Conservation (phyloP, 2,329 filamentous ascomycete species). For the Zymoseptoria pseudotritici region DNA sequence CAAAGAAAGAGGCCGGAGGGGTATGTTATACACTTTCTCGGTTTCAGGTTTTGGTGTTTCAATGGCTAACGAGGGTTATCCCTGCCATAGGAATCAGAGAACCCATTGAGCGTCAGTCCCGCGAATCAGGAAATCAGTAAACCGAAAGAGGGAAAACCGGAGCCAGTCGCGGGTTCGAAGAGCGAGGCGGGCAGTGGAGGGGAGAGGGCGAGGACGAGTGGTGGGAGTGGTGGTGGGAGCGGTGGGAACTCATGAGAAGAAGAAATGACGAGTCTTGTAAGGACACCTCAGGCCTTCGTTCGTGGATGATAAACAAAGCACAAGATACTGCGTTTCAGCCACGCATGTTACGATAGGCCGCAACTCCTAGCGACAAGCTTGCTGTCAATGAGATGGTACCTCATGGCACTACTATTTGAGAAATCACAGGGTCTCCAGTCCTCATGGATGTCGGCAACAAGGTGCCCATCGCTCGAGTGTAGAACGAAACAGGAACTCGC, state of each 20-base stretch:
- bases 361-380: too few species aligned
- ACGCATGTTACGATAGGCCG: too few species aligned
- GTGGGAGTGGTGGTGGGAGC: conserved; percentile 20
- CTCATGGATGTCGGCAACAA: too few species aligned
- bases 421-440: too few species aligned
- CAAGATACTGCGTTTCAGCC: too few species aligned
- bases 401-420: too few species aligned
- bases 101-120: conserved; percentile 53
- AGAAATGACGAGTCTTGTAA: too few species aligned
- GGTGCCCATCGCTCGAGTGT: too few species aligned
- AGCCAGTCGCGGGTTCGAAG: conserved; percentile 33
- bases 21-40: conserved; percentile 4
- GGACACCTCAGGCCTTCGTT: too few species aligned
- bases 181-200: conserved; percentile 27
- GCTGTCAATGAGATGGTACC: too few species aligned
- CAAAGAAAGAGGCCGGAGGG: conserved; percentile 28
- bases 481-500: too few species aligned
- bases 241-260: not conserved
- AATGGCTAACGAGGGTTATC: not conserved
- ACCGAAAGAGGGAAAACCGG: conserved; percentile 39
- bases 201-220: conserved; percentile 18
- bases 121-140: conserved; percentile 53
- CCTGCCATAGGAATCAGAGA: conserved; percentile 28
- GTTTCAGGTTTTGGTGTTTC: not conserved
- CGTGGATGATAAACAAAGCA: too few species aligned